Evolutionary conservation across 164 flowering plant genomes (phyloP), one percentile per base, ranked within the genome.

Genomic region (Macadamia integrifolia): DNA sequence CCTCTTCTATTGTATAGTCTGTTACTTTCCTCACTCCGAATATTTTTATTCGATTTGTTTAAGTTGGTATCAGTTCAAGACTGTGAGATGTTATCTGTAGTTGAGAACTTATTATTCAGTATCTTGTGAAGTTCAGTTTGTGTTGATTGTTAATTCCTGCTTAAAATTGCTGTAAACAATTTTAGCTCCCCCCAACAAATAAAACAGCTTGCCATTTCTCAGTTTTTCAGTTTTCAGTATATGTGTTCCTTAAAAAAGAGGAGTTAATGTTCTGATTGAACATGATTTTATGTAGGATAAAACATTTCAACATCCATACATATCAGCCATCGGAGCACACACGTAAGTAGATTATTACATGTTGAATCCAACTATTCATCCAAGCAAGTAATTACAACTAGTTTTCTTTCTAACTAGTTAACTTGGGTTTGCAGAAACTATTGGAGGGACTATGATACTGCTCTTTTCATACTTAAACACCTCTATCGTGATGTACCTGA

Each of bases 371-470:
- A 46, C 7, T 9, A 8, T 46, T 46, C 40, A 9, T 46, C 12
- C 50, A 8, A 46, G 9, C 50, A 11, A 46, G 50, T 46, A 46
- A 9, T 46, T 46, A 46, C 50, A 1, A 23, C 7, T 31, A 17
- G 10, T 1, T 13, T 23, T 55, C 17, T 15, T 66, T 31, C n/a
- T 74, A 12, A 29, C 42, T 9, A 23, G 10, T 49, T 15, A 13
- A 28, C 13, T 42, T 18, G 3, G 44, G 58, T 14, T 65, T 74
- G 69, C 89, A 93, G 98, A 66, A 93, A 87, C 77, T 94, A 94
- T 75, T 94, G 99, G 99, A 81, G 97, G 76, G 99, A 94, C 72
- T 29, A 65, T 68, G 99, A 94, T 70, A 94, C 99, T 49, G 97
- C 97, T 9, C 88, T 94, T 46, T 92, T 94, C 81, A 85, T 94